Evolutionary conservation across 257 asterid genomes (phyloP), one percentile per base, ranked within the genome.

Genomic region (Solanum neorickii): DNA sequence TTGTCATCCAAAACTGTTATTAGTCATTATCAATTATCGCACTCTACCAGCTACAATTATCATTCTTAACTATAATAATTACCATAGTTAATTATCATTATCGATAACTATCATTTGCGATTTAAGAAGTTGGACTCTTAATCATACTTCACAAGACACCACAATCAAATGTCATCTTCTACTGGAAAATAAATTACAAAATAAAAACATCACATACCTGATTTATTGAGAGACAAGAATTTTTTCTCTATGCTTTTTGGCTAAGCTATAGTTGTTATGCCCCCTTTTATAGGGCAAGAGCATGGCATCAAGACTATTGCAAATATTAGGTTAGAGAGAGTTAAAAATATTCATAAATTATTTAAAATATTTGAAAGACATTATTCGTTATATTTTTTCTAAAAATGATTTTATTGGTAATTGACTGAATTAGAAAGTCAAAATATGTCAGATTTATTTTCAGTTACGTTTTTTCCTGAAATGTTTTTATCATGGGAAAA

Each of bases 1-100:
- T 13, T 14, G 11, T 7, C 23, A 69, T 2, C 1, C 3, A n/a
- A 1, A 62, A 16, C 0, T 12, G 1, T 29, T 29, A 2, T 69
- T 4, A 16, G 33, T 12, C 37, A 27, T 27, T 12, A 66, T 66
- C 21, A 66, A 66, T 1, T 27, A 66, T 27, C 5, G 27, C 10
- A 3, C 8, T 10, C 2, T 15, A 27, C 1, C 37, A 27, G 0
- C 2, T 12, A 13, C 3, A 13, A 27, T 8, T 5, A 29, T 12
- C 2, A 31, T 25, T 2, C 1, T 66, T 6, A 66, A n/a, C 3
- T 23, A 60, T 11, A 62, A 1, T 0, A 4, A 69, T 29, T 23
- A 8, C 4, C 62, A 52, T 1, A 52, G 23, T 52, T 9, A 1
- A 1, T 52, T 52, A 52, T 52, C 62, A 52, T 16, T 33, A 49